phyloP scores from a whole-genome alignment of 2,329 filamentous ascomycete species.

The Ilyonectria destructans region DNA sequence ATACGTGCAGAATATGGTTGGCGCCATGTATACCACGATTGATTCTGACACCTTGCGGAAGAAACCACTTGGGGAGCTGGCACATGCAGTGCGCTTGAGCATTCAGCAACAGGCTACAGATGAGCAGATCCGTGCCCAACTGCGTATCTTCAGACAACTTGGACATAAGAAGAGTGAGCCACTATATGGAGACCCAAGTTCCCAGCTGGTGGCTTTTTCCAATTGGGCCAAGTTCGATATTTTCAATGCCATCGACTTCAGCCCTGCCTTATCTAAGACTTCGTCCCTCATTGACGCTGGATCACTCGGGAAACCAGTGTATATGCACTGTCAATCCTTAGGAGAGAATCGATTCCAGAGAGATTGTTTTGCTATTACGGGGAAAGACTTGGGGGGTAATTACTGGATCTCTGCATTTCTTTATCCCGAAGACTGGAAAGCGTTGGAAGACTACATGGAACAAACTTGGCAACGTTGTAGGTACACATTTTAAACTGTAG shows the following conservation, averaged over 20 bases:
- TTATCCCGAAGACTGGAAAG: neutral
- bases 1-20: neutral
- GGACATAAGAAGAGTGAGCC: neutral
- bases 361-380: constrained; percentile 11
- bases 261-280: constrained; percentile 2
- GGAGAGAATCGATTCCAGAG: constrained; percentile 1
- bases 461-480: neutral
- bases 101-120: constrained; percentile 16
- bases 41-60: neutral
- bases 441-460: neutral
- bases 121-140: constrained; percentile 16
- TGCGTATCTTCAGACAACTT: neutral
- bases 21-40: neutral
- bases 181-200: constrained; percentile 6
- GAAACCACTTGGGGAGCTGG: neutral
- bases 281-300: neutral
- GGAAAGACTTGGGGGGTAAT: neutral
- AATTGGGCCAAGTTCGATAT: constrained; percentile 14
- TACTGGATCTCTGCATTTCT: constrained; percentile 9
- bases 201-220: constrained; percentile 7
- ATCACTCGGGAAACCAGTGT: neutral
- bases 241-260: constrained; percentile 15
- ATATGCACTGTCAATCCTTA: constrained; percentile 4
- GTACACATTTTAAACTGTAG: neutral
- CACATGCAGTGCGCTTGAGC: constrained; percentile 6